Conservation (phyloP, 371 early-diverging fungal species). For the Mortierella sp. region DNA sequence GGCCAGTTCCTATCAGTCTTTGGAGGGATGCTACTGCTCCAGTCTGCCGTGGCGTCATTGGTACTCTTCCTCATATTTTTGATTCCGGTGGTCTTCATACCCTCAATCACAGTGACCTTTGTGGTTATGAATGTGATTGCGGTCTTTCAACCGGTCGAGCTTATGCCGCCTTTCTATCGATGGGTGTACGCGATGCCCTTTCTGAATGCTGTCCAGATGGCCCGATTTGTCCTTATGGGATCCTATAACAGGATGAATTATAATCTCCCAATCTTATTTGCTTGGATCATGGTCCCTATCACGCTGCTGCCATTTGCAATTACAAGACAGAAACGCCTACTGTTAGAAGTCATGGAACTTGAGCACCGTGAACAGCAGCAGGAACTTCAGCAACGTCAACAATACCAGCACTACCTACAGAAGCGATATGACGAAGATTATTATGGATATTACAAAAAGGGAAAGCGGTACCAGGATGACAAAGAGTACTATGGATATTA, state of each 20-base stretch:
- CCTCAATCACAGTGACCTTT: conserved; percentile 28
- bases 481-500: neutral
- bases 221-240: conserved; percentile 29
- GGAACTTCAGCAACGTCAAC: conserved; percentile 2
- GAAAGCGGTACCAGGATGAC: no score
- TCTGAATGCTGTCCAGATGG: conserved; percentile 42
- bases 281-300: conserved; percentile 34
- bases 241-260: conserved; percentile 28
- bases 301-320: conserved; percentile 35
- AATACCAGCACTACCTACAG: neutral
- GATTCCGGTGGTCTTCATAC: conserved; percentile 31
- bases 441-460: neutral
- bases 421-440: neutral
- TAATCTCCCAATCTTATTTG: conserved; percentile 40
- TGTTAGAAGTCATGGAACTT: conserved; percentile 24
- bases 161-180: conserved; percentile 38
- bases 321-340: conserved; percentile 29
- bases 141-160: conserved; percentile 31
- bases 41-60: conserved; percentile 31
- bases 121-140: conserved; percentile 49
- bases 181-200: conserved; percentile 48
- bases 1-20: conserved; percentile 37
- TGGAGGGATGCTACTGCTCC: conserved; percentile 29
- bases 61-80: conserved; percentile 37
- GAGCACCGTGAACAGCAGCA: conserved; percentile 13